phyloP scores from a whole-genome alignment of 805 yeast species.

The Candida silvatica region DNA sequence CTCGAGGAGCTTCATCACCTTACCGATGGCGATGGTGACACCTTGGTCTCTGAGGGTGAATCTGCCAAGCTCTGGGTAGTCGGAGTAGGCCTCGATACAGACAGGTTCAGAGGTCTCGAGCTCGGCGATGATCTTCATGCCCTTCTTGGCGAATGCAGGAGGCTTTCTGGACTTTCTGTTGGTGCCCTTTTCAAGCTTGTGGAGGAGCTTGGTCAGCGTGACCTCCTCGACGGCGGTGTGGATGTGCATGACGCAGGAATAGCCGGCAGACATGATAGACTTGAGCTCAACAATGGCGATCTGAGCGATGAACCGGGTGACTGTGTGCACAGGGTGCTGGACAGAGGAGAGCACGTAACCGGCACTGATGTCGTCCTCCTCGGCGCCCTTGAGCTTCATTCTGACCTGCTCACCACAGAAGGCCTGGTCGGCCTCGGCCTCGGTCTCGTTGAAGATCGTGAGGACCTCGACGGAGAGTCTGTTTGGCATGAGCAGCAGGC shows the following conservation, averaged over 20 bases:
- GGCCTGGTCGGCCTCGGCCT: slow-evolving; percentile 85
- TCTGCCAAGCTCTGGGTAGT: slow-evolving; percentile 95
- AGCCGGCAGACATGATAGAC: slow-evolving; percentile 91
- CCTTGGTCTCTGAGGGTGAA: slow-evolving; percentile 99
- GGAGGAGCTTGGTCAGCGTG: slow-evolving; percentile 68
- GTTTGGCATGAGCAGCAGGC: slow-evolving; percentile 88
- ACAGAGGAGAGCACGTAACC: slow-evolving; percentile 90
- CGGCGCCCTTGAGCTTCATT: slow-evolving; percentile 87
- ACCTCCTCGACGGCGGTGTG: slow-evolving; percentile 99
- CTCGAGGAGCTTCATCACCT: slow-evolving; percentile 80
- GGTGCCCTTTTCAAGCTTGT: slow-evolving; percentile 93
- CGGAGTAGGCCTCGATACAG: slow-evolving; percentile 87
- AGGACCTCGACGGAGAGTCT: slow-evolving; percentile 74
- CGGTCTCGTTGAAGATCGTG: slow-evolving; percentile 89
- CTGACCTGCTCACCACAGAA: slow-evolving; percentile 96
- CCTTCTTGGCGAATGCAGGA: slow-evolving; percentile 97
- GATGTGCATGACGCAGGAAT: slow-evolving; percentile 96
- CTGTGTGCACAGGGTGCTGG: slow-evolving; percentile 83
- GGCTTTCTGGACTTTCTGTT: slow-evolving; percentile 94
- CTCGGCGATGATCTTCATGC: slow-evolving; percentile 95
- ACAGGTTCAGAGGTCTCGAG: slow-evolving; percentile 81
- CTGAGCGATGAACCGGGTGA: slow-evolving; percentile 88
- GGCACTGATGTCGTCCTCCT: slow-evolving; percentile 88
- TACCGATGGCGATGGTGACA: slow-evolving; percentile 96
- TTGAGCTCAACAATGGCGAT: slow-evolving; percentile 94